Conservation (phyloP, 768 basidiomycete genomes). For the Termitomyces sp. region DNA sequence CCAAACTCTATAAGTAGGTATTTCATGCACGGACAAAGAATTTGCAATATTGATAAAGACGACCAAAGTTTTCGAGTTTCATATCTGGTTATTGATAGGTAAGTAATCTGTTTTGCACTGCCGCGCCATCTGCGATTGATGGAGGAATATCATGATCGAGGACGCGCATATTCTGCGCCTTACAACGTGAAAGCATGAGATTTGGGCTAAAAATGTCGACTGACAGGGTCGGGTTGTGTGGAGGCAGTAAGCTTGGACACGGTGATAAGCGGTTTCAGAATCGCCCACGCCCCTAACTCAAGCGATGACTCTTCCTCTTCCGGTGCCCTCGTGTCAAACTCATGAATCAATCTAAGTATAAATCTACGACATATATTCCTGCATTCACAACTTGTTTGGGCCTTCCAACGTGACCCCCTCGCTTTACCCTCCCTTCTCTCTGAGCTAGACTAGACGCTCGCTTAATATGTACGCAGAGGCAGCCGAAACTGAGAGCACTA, state of each 20-base stretch:
- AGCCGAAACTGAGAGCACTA: conserved; percentile 12
- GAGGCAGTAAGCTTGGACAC: neutral
- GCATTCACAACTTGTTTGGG: neutral
- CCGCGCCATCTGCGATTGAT: neutral
- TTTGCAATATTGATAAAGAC: neutral
- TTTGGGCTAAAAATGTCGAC: neutral
- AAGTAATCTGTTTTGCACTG: neutral
- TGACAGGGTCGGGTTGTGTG: neutral
- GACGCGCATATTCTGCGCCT: neutral
- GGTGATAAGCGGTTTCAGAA: conserved; percentile 1
- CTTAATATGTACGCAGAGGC: conserved; percentile 14
- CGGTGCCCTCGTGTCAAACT: neutral
- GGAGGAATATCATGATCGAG: neutral
- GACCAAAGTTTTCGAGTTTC: neutral
- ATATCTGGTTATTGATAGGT: neutral
- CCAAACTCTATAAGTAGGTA: too few species aligned
- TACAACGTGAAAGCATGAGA: neutral
- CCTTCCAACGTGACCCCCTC: neutral
- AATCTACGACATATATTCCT: neutral
- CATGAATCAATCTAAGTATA: neutral
- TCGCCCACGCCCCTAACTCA: neutral
- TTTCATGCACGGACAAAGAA: neutral
- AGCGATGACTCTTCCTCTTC: neutral
- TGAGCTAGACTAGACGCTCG: neutral
- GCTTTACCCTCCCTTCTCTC: neutral